phyloP scores from a whole-genome alignment of 805 yeast species.

The Yamadazyma takamatsuzukensis region DNA sequence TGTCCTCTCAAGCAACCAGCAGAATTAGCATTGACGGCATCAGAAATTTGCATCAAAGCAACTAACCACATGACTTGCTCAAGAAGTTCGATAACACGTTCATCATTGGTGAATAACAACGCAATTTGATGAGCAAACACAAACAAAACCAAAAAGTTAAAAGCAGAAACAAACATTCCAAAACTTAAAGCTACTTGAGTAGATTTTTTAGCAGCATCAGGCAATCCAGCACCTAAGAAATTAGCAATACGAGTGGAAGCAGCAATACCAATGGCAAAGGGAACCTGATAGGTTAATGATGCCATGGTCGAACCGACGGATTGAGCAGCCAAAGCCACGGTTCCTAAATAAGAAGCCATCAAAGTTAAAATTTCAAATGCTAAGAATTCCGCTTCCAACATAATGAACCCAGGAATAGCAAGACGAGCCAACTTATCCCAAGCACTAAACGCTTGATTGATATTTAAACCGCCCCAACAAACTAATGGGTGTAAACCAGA shows the following conservation, averaged over 20 bases:
- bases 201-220: constrained; percentile 29
- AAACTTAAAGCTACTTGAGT: constrained; percentile 35
- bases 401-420: constrained; percentile 54
- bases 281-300: constrained; percentile 50
- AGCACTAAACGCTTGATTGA: constrained; percentile 37
- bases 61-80: constrained; percentile 55
- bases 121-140: constrained; percentile 33
- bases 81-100: constrained; percentile 50
- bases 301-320: constrained; percentile 46
- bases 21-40: constrained; percentile 64
- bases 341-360: constrained; percentile 53
- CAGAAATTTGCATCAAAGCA: constrained; percentile 68
- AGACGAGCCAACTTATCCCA: constrained; percentile 44
- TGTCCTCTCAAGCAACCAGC: constrained; percentile 80
- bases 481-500: constrained; percentile 46
- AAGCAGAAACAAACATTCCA: constrained; percentile 30
- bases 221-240: constrained; percentile 48
- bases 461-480: constrained; percentile 46
- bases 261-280: constrained; percentile 57
- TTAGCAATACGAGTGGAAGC: constrained; percentile 57
- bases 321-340: constrained; percentile 52
- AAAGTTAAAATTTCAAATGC: constrained; percentile 57
- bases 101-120: constrained; percentile 55
- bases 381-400: constrained; percentile 59
- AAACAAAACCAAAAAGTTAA: constrained; percentile 30